These are phyloP conservation scores for Coniochaeta hoffmannii DNA, from an alignment of 2,329 filamentous ascomycete genomes.

Conservation along the genomic window DNA sequence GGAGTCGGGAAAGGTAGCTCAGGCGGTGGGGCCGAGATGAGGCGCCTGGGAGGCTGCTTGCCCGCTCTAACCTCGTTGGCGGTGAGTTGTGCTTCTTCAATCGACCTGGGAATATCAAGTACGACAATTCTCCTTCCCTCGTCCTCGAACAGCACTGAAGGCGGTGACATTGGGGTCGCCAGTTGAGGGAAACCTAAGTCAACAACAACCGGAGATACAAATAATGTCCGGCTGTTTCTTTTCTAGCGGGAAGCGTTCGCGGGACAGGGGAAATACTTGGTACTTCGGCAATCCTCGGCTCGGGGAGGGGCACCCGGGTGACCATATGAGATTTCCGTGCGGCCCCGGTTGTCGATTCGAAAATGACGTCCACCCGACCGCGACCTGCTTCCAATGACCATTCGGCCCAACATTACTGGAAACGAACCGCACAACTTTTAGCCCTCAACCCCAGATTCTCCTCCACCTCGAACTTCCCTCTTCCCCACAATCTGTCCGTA, in stretches of 20 bases:
- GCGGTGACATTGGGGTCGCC: constrained; percentile 9
- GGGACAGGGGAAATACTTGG: background rate
- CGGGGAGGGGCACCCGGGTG: background rate
- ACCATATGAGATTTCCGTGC: background rate
- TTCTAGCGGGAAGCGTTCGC: background rate
- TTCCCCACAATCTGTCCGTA: background rate
- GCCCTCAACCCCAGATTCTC: background rate
- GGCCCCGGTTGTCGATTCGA: background rate
- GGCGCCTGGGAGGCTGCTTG: constrained; percentile 21
- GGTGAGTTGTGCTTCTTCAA: constrained; percentile 57
- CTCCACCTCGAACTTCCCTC: background rate
- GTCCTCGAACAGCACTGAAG: constrained; percentile 47
- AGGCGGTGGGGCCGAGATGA: constrained; percentile 37
- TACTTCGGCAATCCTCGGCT: constrained; percentile 1
- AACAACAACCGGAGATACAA: background rate
- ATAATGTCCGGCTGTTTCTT: background rate
- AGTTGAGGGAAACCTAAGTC: background rate
- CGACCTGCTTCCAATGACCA: background rate
- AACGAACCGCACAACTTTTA: background rate
- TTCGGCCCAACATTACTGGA: background rate
- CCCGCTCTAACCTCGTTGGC: constrained; percentile 20
- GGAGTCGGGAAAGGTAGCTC: constrained; percentile 42
- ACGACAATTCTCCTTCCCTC: constrained; percentile 35
- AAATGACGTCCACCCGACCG: constrained; percentile 1
- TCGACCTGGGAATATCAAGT: constrained; percentile 62